These are phyloP conservation scores for Pseudoperonospora humuli DNA, from an alignment of 352 stramenopile genomes.

Conservation along the genomic window DNA sequence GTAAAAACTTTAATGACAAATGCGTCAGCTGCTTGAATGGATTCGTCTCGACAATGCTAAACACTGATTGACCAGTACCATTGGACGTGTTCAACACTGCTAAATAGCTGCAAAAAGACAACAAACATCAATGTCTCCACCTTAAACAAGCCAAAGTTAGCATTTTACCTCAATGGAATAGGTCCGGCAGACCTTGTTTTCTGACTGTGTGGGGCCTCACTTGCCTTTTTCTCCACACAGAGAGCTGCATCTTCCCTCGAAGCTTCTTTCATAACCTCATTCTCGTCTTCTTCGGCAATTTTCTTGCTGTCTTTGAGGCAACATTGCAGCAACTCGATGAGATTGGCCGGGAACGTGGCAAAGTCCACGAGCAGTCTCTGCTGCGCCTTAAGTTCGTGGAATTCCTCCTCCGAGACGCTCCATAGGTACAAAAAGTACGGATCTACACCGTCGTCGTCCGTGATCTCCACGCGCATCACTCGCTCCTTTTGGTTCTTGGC, in stretches of 20 bases:
- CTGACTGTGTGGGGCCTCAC: constrained; percentile 13
- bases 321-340: constrained; percentile 89
- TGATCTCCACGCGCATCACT: constrained; percentile 90
- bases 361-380: constrained; percentile 93
- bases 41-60: constrained; percentile 93
- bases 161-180: constrained; percentile 43
- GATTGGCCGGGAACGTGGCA: constrained; percentile 82
- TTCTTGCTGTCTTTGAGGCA: constrained; percentile 74
- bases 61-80: constrained; percentile 52
- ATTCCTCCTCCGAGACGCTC: constrained; percentile 92
- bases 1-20: constrained; percentile 81
- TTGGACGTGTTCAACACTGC: constrained; percentile 75
- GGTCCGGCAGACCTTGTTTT: constrained; percentile 57
- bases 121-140: background rate
- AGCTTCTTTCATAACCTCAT: constrained; percentile 1
- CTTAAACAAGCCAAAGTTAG: background rate
- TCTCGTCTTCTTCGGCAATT: constrained; percentile 15
- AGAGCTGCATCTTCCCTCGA: constrained; percentile 3
- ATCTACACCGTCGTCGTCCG: constrained; percentile 86
- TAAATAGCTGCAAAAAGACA: constrained; percentile 46
- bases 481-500: constrained; percentile 78
- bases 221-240: background rate
- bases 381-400: constrained; percentile 91
- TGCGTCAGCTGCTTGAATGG: constrained; percentile 93
- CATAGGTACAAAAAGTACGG: constrained; percentile 90